These are phyloP conservation scores for Inonotus hispidus DNA, from an alignment of 1,284 basidiomycete genomes.

Conservation along the genomic window DNA sequence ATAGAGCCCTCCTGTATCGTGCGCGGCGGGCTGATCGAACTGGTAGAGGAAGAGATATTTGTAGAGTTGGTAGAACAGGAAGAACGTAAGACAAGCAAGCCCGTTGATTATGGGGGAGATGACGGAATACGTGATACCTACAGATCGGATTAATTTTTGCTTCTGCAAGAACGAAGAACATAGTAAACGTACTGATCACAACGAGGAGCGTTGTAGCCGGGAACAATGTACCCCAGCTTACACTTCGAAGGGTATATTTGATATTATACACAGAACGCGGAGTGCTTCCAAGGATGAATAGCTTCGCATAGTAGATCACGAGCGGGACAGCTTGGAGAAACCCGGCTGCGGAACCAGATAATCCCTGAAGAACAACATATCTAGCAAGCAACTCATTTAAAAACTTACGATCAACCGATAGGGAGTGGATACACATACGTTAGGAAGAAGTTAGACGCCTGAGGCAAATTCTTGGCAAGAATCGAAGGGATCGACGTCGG, in stretches of 20 bases:
- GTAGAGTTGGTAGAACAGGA: slow-evolving; percentile 80
- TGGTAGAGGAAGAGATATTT: slow-evolving; percentile 87
- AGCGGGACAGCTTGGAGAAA: slow-evolving; percentile 79
- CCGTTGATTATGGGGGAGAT: slow-evolving; percentile 95
- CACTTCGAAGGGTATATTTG: slow-evolving; percentile 63
- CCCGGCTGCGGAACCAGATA: slow-evolving; percentile 71
- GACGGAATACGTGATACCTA: slow-evolving; percentile 74
- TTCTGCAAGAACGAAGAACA: not conserved
- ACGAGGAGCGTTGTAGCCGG: slow-evolving; percentile 67
- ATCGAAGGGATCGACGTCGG: slow-evolving; percentile 59
- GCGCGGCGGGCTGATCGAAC: slow-evolving; percentile 66
- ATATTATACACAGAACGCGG: slow-evolving; percentile 82
- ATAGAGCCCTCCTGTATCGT: slow-evolving; percentile 91
- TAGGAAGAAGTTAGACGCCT: slow-evolving; percentile 93
- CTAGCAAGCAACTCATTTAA: slow-evolving; percentile 27
- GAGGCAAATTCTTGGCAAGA: slow-evolving; percentile 73
- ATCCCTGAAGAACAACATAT: slow-evolving; percentile 64
- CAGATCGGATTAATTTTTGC: not conserved
- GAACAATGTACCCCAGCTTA: slow-evolving; percentile 86
- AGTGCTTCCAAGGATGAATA: slow-evolving; percentile 82
- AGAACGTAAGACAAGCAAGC: slow-evolving; percentile 79
- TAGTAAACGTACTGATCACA: slow-evolving; percentile 43
- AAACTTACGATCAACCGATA: not conserved
- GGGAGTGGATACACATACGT: slow-evolving; percentile 1
- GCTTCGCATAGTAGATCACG: slow-evolving; percentile 81